Conservation (phyloP, 106 monocot genomes). For the Hemerocallis citrina region DNA sequence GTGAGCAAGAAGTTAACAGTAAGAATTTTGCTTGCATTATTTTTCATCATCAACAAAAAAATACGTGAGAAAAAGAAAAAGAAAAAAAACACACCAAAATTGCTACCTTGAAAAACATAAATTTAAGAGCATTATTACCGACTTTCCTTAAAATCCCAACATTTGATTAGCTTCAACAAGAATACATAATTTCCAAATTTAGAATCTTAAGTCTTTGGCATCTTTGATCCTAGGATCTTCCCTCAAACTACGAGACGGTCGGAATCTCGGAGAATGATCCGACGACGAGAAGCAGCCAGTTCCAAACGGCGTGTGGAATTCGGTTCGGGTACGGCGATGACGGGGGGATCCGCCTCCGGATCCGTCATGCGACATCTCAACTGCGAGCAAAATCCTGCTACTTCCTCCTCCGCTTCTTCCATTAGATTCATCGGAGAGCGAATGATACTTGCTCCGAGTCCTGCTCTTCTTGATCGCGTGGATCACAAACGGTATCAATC, state of each 20-base stretch:
- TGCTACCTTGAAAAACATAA: neutral
- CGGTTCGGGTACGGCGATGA: slow-evolving; percentile 9
- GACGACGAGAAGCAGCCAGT: slow-evolving; percentile 17
- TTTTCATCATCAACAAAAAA: too few species aligned
- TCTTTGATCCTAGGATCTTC: slow-evolving; percentile 6
- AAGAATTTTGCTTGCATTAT: too few species aligned
- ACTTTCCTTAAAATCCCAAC: too few species aligned
- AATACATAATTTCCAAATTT: too few species aligned
- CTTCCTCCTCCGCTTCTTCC: neutral
- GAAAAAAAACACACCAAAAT: too few species aligned
- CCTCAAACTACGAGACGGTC: slow-evolving; percentile 21
- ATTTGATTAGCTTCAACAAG: too few species aligned
- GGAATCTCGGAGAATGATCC: neutral
- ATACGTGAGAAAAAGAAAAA: too few species aligned
- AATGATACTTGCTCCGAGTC: slow-evolving; percentile 17
- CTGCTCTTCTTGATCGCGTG: slow-evolving; percentile 44
- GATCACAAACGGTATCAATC: slow-evolving; percentile 53
- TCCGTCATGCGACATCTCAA: too few species aligned
- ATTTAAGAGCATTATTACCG: too few species aligned
- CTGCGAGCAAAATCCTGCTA: neutral
- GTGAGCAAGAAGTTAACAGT: too few species aligned
- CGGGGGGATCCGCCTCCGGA: neutral
- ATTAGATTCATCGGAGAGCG: slow-evolving; percentile 10
- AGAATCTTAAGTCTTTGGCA: too few species aligned
- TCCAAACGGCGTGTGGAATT: slow-evolving; percentile 1